Base-by-base conservation (phyloP, 495 filamentous ascomycete species). In the Bacidia gigantensis region DNA sequence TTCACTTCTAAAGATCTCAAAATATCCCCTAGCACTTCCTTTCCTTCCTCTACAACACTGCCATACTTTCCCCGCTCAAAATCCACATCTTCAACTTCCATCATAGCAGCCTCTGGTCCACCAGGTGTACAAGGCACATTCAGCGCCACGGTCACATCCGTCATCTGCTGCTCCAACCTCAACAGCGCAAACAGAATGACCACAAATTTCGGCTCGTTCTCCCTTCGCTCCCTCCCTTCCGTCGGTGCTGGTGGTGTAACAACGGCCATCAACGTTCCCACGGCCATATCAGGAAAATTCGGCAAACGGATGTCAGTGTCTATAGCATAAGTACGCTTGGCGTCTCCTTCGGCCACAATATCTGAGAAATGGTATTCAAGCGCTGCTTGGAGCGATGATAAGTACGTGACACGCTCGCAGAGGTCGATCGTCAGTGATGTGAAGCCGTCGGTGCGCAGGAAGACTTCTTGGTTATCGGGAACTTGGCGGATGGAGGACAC, bases 391-490 rank as follows among this genome's bases (percentile, higher is more conserved):
- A 89, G 78, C 22, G 69, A 71, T 54, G 59, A 56, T 0, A 41
- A 48, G 22, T 62, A 41, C 23, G 64, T 53, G 18, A 92, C 81
- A 52, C 79, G 77, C 68, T 95, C 80, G 50, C 81, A 79, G 65
- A 98, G 84, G 51, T 98, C 92, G 70, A 95, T 72, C 64, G 93
- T 88, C 59, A 95, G 76, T 68, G 74, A 84, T 23, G 86, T 83
- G 59, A 81, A 76, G 46, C 89, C 87, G 52, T 83, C 78, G 18
- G 65, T 65, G 63, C 87, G 87, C 65, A 98, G 81, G 67, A 80
- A 95, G 58, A 95, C 82, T 73, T 98, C 92, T 69, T 98, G 89
- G 67, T 94, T 80, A 64, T 95, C 86, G 44, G 92, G 92, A 39
- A 98, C 80, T 71, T 90, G 80, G 63, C 92, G 87, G 64, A 95